A percentile compares a stretch with the other conserved stretches of the same genome.
Conservation (phyloP, 108 stramenopile genomes). For the Fistulifera pelliculosa region DNA sequence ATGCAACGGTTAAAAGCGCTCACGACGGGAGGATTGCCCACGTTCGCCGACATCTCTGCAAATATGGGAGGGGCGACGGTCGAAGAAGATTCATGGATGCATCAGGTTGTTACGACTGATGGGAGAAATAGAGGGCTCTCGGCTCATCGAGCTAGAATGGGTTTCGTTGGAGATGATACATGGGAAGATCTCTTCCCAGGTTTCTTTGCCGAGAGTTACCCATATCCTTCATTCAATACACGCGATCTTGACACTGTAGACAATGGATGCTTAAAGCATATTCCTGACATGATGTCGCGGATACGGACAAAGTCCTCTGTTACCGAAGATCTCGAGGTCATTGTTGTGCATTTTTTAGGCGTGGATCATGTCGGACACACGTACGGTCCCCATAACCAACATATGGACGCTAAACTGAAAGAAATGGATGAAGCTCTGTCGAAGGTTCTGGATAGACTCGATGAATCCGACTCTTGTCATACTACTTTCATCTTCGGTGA, state of each 20-base stretch:
- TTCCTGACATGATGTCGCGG: slow-evolving; percentile 41
- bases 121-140: slow-evolving; percentile 11
- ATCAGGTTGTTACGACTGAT: slow-evolving; percentile 35
- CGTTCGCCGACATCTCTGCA: slow-evolving; percentile 88
- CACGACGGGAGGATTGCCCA: slow-evolving; percentile 93
- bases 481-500: slow-evolving; percentile 78
- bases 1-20: slow-evolving; percentile 97
- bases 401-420: slow-evolving; percentile 83
- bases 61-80: slow-evolving; percentile 59
- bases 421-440: slow-evolving; percentile 86
- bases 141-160: slow-evolving; percentile 25
- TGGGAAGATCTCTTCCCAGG: slow-evolving; percentile 91
- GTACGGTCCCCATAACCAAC: slow-evolving; percentile 78
- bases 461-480: slow-evolving; percentile 44
- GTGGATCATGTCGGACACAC: slow-evolving; percentile 98
- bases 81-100: slow-evolving; percentile 84
- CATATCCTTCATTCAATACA: slow-evolving; percentile 95
- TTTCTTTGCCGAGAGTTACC: slow-evolving; percentile 75
- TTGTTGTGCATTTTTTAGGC: slow-evolving; percentile 88
- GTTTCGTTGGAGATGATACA: slow-evolving; percentile 97
- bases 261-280: slow-evolving; percentile 75
- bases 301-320: slow-evolving; percentile 14
- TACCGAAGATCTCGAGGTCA: slow-evolving; percentile 43
- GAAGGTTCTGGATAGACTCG: slow-evolving; percentile 40
- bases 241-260: slow-evolving; percentile 96